Evolutionary conservation across 1,284 basidiomycete genomes (phyloP), one percentile per base, ranked within the genome.

Genomic region (Malassezia caprae): DNA sequence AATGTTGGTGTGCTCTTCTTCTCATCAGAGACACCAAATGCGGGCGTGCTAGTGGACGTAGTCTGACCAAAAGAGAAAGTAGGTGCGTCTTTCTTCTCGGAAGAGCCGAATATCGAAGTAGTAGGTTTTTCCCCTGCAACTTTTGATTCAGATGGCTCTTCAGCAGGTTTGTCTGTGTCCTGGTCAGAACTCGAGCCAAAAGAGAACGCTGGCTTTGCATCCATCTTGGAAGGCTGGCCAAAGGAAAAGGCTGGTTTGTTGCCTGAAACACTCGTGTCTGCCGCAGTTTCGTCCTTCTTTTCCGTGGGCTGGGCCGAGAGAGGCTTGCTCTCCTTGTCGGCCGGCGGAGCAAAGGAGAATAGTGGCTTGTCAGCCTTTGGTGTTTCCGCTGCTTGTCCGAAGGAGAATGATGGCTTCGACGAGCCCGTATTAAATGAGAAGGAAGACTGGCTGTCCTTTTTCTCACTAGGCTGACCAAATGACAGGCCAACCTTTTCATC

Each of bases 1-100:
- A 57, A 55, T 7, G 34, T 17, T 2, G 48, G 46, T 6, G 26
- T 55, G 40, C 30, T 40, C 27, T 56, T 52, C 17, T 53, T 53
- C 12, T 61, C 59, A 8, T 49, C 47, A 17, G 34, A 28, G 10
- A 12, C 27, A 11, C 63, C 63, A 34, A 65, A 62, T 15, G 32
- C 15, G 15, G 32, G 13, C 13, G 30, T 31, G 30, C 11, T 35
- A 5, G 11, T n/a, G 34, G 34, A 23, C 8, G 30, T 7, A 2
- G 44, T 11, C 21, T 53, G 28, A 7, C 51, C 51, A 27, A 58
- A 58, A 11, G 50, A 40, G 35, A 54, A 54, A 11, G 43, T 31
- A 4, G 48, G 37, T 19, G 23, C 27, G 11, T 21, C 39, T 26
- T 31, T 31, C 27, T 50, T 30, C n/a, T 43, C 41, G 3, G 39